Evolutionary conservation across 495 filamentous ascomycete genomes (phyloP).

Genomic region (Xylaria venustula): DNA sequence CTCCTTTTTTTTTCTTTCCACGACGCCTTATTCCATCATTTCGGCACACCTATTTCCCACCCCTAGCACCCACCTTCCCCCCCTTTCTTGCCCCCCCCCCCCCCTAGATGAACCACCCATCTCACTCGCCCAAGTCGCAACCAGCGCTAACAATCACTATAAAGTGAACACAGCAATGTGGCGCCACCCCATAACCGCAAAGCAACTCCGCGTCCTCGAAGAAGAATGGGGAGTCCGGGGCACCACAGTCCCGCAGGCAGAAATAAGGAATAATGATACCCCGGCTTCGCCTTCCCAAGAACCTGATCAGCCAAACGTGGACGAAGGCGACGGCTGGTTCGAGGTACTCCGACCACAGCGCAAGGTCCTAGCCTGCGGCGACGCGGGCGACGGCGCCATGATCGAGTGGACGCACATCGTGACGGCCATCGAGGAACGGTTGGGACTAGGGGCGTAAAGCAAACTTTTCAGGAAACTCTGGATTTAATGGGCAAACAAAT

Average conservation of each 20-base stretch:
- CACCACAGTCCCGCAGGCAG: not conserved
- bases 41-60: too few relatives aligned
- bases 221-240: slow-evolving; percentile 66
- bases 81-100: too few relatives aligned
- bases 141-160: not conserved
- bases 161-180: slow-evolving; percentile 90
- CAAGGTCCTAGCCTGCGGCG: slow-evolving; percentile 81
- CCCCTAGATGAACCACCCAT: too few relatives aligned
- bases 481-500: too few relatives aligned
- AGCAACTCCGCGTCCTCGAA: slow-evolving; percentile 64
- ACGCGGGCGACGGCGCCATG: slow-evolving; percentile 76
- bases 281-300: not conserved
- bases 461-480: not conserved
- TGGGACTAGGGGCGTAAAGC: slow-evolving; percentile 31
- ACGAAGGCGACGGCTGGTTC: slow-evolving; percentile 64
- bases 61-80: too few relatives aligned
- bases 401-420: slow-evolving; percentile 73
- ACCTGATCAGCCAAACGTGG: slow-evolving; percentile 33
- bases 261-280: not conserved
- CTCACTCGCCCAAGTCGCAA: not conserved
- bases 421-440: slow-evolving; percentile 49
- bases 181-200: slow-evolving; percentile 74
- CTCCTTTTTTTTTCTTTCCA: not conserved
- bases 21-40: too few relatives aligned
- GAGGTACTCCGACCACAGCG: slow-evolving; percentile 62